A percentile compares a stretch with the other conserved stretches of the same genome.
These are phyloP conservation scores for Colletotrichum caudatum DNA, from an alignment of 2,329 filamentous ascomycete species.

Conservation along the genomic window DNA sequence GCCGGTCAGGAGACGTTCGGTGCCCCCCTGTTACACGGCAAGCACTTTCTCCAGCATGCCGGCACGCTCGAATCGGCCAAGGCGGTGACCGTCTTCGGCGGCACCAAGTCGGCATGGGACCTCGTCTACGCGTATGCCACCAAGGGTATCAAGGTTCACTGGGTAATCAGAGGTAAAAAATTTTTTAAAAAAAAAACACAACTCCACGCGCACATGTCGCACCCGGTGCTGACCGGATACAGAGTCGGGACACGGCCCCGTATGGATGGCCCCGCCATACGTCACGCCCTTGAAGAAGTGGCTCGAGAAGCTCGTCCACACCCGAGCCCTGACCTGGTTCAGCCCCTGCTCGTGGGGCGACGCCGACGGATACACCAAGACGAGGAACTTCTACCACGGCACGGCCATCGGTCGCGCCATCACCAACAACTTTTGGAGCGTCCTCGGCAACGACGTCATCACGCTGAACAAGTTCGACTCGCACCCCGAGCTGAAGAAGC, in stretches of 20 bases:
- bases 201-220: too few relatives aligned
- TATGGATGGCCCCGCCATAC: constrained; percentile 69
- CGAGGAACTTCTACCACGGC: constrained; percentile 68
- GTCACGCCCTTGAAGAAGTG: constrained; percentile 76
- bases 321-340: constrained; percentile 78
- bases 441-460: constrained; percentile 68
- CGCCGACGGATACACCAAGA: constrained; percentile 68
- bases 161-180: constrained; percentile 67
- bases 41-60: constrained; percentile 57
- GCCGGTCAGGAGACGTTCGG: constrained; percentile 60
- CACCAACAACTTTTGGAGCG: constrained; percentile 68
- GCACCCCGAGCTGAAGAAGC: constrained; percentile 64
- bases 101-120: constrained; percentile 75
- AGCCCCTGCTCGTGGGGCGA: constrained; percentile 79
- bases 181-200: too few relatives aligned
- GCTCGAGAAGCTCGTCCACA: constrained; percentile 75
- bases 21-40: constrained; percentile 62
- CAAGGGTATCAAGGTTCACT: constrained; percentile 66
- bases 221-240: background rate
- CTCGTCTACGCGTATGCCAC: constrained; percentile 71
- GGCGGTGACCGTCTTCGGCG: constrained; percentile 68
- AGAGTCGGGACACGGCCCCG: constrained; percentile 67
- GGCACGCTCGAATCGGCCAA: constrained; percentile 57
- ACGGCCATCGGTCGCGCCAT: constrained; percentile 68
- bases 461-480: constrained; percentile 65